phyloP scores from a whole-genome alignment of 1,139 yeast genomes.

The Taphrina deformans region DNA sequence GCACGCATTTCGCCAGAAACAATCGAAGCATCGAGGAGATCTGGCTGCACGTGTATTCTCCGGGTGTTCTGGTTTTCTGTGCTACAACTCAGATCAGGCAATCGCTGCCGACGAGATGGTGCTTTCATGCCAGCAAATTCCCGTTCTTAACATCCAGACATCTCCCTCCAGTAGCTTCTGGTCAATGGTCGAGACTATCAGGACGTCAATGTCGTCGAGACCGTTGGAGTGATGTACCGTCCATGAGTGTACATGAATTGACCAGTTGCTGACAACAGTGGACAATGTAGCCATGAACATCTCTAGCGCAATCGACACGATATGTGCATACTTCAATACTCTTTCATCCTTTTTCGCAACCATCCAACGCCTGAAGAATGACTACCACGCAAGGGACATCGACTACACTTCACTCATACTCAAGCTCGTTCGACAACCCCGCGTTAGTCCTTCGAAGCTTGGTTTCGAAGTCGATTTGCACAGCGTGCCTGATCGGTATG shows the following conservation, averaged over 20 bases:
- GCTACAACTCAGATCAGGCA: background rate
- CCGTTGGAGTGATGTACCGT: too few relatives aligned
- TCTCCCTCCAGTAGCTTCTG: too few relatives aligned
- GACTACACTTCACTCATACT: constrained; percentile 12
- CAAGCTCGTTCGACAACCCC: background rate
- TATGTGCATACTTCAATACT: constrained; percentile 23
- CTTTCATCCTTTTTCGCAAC: constrained; percentile 19
- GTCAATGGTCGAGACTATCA: too few relatives aligned
- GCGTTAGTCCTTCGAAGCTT: constrained; percentile 4
- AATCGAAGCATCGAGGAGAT: background rate
- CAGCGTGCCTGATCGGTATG: background rate
- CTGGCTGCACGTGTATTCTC: background rate
- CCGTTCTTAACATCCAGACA: too few relatives aligned
- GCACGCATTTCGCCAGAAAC: background rate
- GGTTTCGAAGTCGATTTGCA: background rate
- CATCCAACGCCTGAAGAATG: constrained; percentile 28
- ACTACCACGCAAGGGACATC: constrained; percentile 10
- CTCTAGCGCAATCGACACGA: constrained; percentile 11
- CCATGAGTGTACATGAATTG: too few relatives aligned
- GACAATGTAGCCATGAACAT: constrained; percentile 11
- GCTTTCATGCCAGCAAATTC: background rate
- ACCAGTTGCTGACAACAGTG: background rate
- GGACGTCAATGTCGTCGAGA: too few relatives aligned
- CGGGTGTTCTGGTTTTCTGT: background rate
- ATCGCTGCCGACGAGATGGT: background rate